Evolutionary conservation across 2,329 filamentous ascomycete genomes (phyloP).

Genomic region (Fusarium sp.): DNA sequence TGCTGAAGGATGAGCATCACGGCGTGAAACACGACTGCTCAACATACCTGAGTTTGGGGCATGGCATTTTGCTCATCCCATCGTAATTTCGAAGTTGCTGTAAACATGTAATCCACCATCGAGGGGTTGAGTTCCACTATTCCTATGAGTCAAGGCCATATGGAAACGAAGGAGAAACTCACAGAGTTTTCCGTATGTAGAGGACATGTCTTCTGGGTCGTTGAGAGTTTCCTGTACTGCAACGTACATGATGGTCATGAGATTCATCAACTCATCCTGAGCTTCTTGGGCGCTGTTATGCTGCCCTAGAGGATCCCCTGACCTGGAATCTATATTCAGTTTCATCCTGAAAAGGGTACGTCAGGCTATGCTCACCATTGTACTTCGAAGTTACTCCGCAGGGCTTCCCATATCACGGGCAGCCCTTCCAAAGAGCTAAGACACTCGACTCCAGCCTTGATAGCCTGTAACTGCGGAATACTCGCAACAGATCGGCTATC

Average conservation of each 20-base stretch:
- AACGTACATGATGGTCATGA: constrained; percentile 71
- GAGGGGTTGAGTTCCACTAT: constrained; percentile 69
- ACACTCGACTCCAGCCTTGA: constrained; percentile 63
- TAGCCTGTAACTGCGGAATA: constrained; percentile 65
- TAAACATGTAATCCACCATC: constrained; percentile 76
- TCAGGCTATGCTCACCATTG: constrained; percentile 57
- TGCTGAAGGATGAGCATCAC: constrained; percentile 47
- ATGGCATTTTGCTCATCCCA: constrained; percentile 74
- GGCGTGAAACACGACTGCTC: not conserved
- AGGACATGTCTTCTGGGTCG: constrained; percentile 58
- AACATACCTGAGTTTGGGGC: constrained; percentile 69
- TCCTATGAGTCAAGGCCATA: constrained; percentile 24
- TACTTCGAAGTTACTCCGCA: constrained; percentile 60
- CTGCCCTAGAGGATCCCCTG: constrained; percentile 53
- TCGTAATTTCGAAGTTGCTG: constrained; percentile 72
- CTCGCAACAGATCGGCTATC: constrained; percentile 62
- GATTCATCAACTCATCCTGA: constrained; percentile 68
- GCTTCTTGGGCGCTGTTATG: constrained; percentile 59
- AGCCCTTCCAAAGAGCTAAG: constrained; percentile 62
- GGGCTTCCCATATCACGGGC: constrained; percentile 60
- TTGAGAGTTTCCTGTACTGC: constrained; percentile 65
- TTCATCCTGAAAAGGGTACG: not conserved
- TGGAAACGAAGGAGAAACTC: constrained; percentile 44
- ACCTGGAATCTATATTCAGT: constrained; percentile 52
- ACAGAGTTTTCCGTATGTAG: constrained; percentile 61